Percentiles rank a stretch among this genome's conserved stretches.
Conservation (phyloP, 2,329 filamentous ascomycete genomes). For the Calycina marina region DNA sequence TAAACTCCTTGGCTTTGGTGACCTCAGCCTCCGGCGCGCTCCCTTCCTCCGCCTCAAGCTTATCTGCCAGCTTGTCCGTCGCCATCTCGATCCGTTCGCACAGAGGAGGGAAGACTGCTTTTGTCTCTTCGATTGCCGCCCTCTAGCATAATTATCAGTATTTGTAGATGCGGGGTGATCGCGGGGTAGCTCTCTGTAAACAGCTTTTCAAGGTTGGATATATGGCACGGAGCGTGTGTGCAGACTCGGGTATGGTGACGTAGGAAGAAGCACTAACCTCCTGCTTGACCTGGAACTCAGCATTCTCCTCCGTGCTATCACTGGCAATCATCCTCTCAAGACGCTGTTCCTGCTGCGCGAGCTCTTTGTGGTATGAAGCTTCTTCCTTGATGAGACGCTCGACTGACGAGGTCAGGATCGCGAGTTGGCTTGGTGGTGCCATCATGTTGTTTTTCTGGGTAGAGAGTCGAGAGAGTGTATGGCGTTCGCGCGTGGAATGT, state of each 20-base stretch:
- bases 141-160: too few species aligned
- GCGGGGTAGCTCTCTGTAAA: not conserved
- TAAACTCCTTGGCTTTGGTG: constrained; percentile 33
- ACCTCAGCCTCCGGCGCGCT: constrained; percentile 34
- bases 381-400: constrained; percentile 84
- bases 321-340: constrained; percentile 42
- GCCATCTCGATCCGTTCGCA: constrained; percentile 57
- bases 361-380: constrained; percentile 76
- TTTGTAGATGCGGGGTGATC: too few species aligned
- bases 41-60: constrained; percentile 50
- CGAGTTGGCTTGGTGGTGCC: constrained; percentile 61
- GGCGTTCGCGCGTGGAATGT: too few species aligned
- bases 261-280: constrained; percentile 51
- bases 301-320: constrained; percentile 53
- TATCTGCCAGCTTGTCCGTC: constrained; percentile 57
- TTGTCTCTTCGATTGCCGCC: constrained; percentile 68
- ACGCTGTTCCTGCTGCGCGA: constrained; percentile 57
- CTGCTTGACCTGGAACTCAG: constrained; percentile 67
- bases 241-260: too few species aligned
- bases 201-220: too few species aligned
- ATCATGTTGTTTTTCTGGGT: constrained; percentile 36
- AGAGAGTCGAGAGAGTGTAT: too few species aligned
- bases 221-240: too few species aligned
- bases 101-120: constrained; percentile 63
- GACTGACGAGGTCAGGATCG: constrained; percentile 68